Base-by-base conservation (phyloP, 345 rosid genomes). In the Hevea brasiliensis region DNA sequence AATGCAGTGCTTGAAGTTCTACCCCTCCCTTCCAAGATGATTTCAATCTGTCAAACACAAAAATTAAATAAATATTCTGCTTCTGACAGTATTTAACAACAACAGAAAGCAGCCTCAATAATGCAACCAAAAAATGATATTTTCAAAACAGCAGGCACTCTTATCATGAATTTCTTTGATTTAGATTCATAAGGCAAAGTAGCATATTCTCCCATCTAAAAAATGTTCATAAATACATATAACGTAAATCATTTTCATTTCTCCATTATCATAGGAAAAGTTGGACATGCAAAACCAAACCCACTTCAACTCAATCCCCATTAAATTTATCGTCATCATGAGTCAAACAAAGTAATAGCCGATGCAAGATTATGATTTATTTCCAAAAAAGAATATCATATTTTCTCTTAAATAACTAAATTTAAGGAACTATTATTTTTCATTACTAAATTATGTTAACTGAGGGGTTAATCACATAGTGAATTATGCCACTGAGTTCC, bases 21-120 rank as follows among this genome's bases (percentile, higher is more conserved):
- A 9, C 45, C 74, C 77, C 44, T 68, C 35, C 71, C 74, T 76
- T 79, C 72, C 53, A 58, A 23, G 71, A 57, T 74, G 55, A 29
- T 63, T 59, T 71, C 51, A 64, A 70, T 85, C 92, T 86, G 81
- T 70, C 55, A 66, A 69, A 62, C 73, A 67, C 45, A 72, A 71
- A 37, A 73, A 40, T 7, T 35, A 63, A 60, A 67, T 51, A 75
- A 4, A 50, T 3, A 59, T 29, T 42, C 57, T 63, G 26, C 42
- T 26, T 69, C 55, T 60, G 24, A 75, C 26, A 65, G 57, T 67
- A 60, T 75, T 41, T 9, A 50, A 15, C 26, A 54, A 61, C 48
- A 40, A 70, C 53, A 81, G 55, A 68, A 32, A n/a, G 42, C 21
- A 68, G 63, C 40, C 55, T 37, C 54, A 65, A 23, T n/a, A 55